Base-by-base conservation (phyloP, 768 basidiomycete species). In the Pisolithus albus region DNA sequence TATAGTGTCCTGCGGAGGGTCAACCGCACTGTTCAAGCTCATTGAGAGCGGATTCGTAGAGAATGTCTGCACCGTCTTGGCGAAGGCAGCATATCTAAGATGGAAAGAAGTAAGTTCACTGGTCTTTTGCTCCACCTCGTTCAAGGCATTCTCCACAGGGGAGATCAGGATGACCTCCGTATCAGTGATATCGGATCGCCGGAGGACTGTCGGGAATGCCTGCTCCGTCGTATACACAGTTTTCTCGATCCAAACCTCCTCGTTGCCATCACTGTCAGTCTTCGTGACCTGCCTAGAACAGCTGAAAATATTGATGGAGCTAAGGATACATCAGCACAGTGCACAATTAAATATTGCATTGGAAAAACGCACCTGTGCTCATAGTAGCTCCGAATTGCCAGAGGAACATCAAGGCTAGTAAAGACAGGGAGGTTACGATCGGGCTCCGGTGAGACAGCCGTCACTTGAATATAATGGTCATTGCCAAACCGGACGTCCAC, bases 401-500 rank as follows among this genome's bases (percentile, higher is more conserved):
- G 65, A 5, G 88, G 84, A 7, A 93, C 92, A 53, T 90, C 88
- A 11, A 88, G 85, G 56, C 88, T 89, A 3, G 80, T 83, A 67
- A 98, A 92, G 46, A 95, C 84, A 1, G 88, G 77, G 1, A 82
- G 71, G 4, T 77, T 68, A 8, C 82, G 82, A 65, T 95, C 83
- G 5, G 92, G 90, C 59, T 96, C 92, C 0, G 94, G 91, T 9
- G 74, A 76, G 28, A 94, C 90, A 1, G 88, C 77, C 2, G 83
- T 88, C 60, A 94, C 88, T 69, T 95, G 93, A 49, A 97, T 91
- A 65, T 85, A 90, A 57, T 89, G 88, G 41, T 84, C 86, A 45
- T 72, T 79, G 23, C 89, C 88, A 58, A 81, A 86, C 19, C 86
- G 83, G 51, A 92, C 76, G 56, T 93, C 89, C 7, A 84, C 84